Conservation (phyloP, 2,329 filamentous ascomycete genomes). For the Claviceps pazoutovae region DNA sequence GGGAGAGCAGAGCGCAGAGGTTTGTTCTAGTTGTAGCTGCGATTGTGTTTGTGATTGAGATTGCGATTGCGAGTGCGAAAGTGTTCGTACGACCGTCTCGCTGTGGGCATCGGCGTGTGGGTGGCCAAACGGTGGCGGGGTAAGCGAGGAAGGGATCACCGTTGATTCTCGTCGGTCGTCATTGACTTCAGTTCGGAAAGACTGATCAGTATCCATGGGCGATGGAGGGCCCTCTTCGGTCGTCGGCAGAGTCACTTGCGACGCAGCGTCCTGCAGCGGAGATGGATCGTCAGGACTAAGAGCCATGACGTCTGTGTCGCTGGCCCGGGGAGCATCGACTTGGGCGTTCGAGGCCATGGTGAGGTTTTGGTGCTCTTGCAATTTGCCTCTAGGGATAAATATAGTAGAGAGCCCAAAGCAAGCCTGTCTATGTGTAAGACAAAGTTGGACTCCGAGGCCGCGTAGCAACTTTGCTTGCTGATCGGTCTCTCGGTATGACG, state of each 20-base stretch:
- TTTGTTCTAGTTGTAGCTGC: constrained; percentile 17
- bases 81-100: constrained; percentile 14
- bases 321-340: constrained; percentile 18
- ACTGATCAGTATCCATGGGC: constrained; percentile 32
- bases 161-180: constrained; percentile 28
- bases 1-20: constrained; percentile 37
- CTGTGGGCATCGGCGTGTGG: constrained; percentile 30
- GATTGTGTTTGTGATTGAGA: too few species aligned
- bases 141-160: constrained; percentile 44
- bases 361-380: background rate
- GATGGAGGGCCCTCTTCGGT: constrained; percentile 43
- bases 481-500: background rate
- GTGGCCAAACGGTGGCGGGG: constrained; percentile 35
- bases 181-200: constrained; percentile 36
- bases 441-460: background rate
- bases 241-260: constrained; percentile 41
- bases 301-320: constrained; percentile 15
- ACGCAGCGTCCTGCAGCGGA: constrained; percentile 22
- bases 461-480: background rate
- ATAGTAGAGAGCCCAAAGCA: background rate
- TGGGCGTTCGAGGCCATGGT: constrained; percentile 24
- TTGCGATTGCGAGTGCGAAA: constrained; percentile 19
- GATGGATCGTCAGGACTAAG: constrained; percentile 20
- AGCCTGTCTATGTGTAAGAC: background rate
- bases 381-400: too few species aligned